Percentiles rank a stretch among this genome's conserved stretches.
phyloP scores from a whole-genome alignment of 805 yeast species.

The Ogataea naganishii region DNA sequence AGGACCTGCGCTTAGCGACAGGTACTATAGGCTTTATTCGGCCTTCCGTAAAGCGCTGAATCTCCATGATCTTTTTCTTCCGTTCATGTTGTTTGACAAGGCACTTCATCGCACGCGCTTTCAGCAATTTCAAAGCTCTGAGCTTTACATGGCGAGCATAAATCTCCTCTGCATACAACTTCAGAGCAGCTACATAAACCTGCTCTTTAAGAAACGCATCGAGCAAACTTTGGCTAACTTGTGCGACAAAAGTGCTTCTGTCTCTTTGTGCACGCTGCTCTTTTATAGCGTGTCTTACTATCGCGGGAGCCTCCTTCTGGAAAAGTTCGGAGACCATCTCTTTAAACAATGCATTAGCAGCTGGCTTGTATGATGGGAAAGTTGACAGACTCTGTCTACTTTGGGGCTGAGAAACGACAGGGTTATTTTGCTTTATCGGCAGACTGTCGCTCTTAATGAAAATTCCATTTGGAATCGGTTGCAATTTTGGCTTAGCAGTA shows the following conservation, averaged over 20 bases:
- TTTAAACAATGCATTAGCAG: neutral
- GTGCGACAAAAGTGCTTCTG: constrained; percentile 20
- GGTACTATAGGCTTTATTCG: constrained; percentile 16
- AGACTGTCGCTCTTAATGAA: too few relatives aligned
- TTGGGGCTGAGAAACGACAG: too few relatives aligned
- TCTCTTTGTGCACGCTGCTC: constrained; percentile 8
- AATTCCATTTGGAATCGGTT: too few relatives aligned
- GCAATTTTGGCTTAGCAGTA: too few relatives aligned
- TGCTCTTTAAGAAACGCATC: constrained; percentile 55
- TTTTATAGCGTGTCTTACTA: constrained; percentile 4
- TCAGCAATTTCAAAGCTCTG: constrained; percentile 24
- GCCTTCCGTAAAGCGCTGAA: constrained; percentile 14
- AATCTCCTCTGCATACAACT: constrained; percentile 35
- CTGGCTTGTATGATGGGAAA: neutral
- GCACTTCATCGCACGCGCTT: constrained; percentile 15
- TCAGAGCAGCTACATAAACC: constrained; percentile 32
- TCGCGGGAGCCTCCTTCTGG: neutral
- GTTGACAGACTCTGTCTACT: neutral
- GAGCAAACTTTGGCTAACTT: constrained; percentile 43
- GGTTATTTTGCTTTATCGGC: too few relatives aligned
- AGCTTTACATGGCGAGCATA: constrained; percentile 24
- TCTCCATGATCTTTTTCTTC: constrained; percentile 32
- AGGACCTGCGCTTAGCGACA: constrained; percentile 18
- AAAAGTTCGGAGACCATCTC: constrained; percentile 1
- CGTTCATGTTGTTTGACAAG: constrained; percentile 18